These are phyloP conservation scores for Aureobasidium sp. DNA, from an alignment of 2,329 filamentous ascomycete species.

Conservation along the genomic window DNA sequence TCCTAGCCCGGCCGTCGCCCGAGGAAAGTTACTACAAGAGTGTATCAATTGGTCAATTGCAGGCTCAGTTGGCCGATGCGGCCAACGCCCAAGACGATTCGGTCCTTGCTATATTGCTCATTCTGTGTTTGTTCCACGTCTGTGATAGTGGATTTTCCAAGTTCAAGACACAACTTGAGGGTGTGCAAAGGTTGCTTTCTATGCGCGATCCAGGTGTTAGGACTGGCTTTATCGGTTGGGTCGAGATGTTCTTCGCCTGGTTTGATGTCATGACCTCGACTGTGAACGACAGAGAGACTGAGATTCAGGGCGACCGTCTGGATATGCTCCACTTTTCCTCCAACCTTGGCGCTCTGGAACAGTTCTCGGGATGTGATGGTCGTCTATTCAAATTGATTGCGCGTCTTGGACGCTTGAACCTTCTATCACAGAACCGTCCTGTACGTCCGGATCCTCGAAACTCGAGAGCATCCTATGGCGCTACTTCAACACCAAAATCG, in stretches of 20 bases:
- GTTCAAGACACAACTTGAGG: slow-evolving; percentile 87
- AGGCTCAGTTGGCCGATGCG: slow-evolving; percentile 72
- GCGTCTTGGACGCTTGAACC: slow-evolving; percentile 73
- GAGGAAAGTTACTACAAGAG: slow-evolving; percentile 80
- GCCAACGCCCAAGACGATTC: slow-evolving; percentile 72
- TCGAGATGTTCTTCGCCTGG: slow-evolving; percentile 87
- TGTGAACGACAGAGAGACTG: slow-evolving; percentile 83
- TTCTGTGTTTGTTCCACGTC: slow-evolving; percentile 87
- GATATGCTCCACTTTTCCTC: slow-evolving; percentile 57
- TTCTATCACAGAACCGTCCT: slow-evolving; percentile 62
- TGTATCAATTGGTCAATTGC: slow-evolving; percentile 73
- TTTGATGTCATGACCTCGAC: slow-evolving; percentile 89
- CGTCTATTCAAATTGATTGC: slow-evolving; percentile 79
- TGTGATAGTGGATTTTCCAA: slow-evolving; percentile 88
- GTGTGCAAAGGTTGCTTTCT: slow-evolving; percentile 80
- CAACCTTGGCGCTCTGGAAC: slow-evolving; percentile 69
- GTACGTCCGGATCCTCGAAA: slow-evolving; percentile 31
- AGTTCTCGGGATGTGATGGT: slow-evolving; percentile 79
- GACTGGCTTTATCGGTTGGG: slow-evolving; percentile 69
- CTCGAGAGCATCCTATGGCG: neutral
- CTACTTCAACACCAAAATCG: neutral
- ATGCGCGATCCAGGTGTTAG: slow-evolving; percentile 58
- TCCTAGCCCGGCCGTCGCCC: slow-evolving; percentile 45
- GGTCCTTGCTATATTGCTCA: slow-evolving; percentile 75
- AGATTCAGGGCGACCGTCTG: slow-evolving; percentile 57